Evolutionary conservation across 352 stramenopile species (phyloP), one percentile per base, ranked within the genome.

Genomic region (Phytophthora cactorum): DNA sequence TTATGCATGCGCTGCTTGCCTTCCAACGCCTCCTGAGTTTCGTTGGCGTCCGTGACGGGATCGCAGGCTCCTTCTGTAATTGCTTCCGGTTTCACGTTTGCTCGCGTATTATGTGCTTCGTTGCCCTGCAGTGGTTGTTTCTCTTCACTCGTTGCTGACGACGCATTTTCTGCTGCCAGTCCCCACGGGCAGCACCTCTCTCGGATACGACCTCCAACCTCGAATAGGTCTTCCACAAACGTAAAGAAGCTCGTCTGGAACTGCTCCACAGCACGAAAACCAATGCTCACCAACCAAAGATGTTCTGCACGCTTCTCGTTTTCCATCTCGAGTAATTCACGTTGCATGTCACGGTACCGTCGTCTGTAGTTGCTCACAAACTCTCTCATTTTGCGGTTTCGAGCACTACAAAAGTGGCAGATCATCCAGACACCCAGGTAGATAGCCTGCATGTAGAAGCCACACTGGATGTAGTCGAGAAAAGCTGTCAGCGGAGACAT

Each of bases 351-450:
- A 45, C 88, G 88, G 31, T 87, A 84, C 12, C 84, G 79, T 25
- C 88, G 85, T 32, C 88, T 80, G 58, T 96, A 96, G 62, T 93
- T 95, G 68, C 84, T 92, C 36, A 96, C 88, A 62, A 94, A 92
- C 72, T 94, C 83, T 50, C 88, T 88, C 88, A 96, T 96, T 50
- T 92, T 91, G 39, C 79, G 81, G 68, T 95, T 95, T 22, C 88
- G 82, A 47, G 82, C 71, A 71, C 88, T 96, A 64, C 85, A 95
- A 66, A 92, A 96, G 71, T 96, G 88, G 64, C 85, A 93, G 12
- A 89, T 70, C 72, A 93, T 89, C 88, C 88, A 96, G 9, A 93
- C 43, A 6, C 72, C 69, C 44, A 96, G 70, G 72, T 95, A 95
- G 10, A 78, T 76, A 7, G 69, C 75, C 45, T 91, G 70, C 63